Base-by-base conservation (phyloP, 176 grass and related monocot species). In the Zea luxurians region DNA sequence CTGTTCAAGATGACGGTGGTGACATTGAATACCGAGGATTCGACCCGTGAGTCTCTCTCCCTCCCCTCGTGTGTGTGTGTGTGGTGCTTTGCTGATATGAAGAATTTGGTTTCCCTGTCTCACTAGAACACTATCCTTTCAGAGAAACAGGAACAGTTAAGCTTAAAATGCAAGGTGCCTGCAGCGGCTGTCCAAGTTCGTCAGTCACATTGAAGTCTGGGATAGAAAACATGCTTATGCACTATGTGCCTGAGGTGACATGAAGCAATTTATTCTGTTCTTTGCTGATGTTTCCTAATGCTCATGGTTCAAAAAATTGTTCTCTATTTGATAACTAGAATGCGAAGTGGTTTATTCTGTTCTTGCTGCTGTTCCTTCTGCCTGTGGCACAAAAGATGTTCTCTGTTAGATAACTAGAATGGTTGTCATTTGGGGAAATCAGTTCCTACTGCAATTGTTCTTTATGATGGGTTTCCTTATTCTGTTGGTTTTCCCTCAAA, bases 181-280 rank as follows among this genome's bases (percentile, higher is more conserved):
- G 96, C 78, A 99, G 96, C 1, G 96, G 96, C 41, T 95, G 96
- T 76, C 96, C 96, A 11, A 99, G 96, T 83, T 99, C 96, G 12
- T 93, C 96, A 11, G 92, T 95, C 36, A 99, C 96, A 3, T 84
- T 99, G 83, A 99, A 99, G 81, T 95, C 92, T 69, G 96, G 96
- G 61, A 99, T 99, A 64, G 96, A 99, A 74, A 99, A 99, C 79
- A 99, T 99, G 96, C 92, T 99, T 57, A 99, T 89, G 92, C 96
- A 99, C 85, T 99, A 99, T 89, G 90, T 99, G 3, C 90, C 96
- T 15, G 96, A 99, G 92, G 96, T 99, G 87, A 72, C 13, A 13
- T 43, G 34, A 36, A 54, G 2, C 63, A 70, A 53, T 67, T 83
- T 66, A 55, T 84, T 20, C 58, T 60, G 15, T 70, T 48, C 48